Conservation (phyloP, 106 monocot species). For the Xerophyta viscosa region DNA sequence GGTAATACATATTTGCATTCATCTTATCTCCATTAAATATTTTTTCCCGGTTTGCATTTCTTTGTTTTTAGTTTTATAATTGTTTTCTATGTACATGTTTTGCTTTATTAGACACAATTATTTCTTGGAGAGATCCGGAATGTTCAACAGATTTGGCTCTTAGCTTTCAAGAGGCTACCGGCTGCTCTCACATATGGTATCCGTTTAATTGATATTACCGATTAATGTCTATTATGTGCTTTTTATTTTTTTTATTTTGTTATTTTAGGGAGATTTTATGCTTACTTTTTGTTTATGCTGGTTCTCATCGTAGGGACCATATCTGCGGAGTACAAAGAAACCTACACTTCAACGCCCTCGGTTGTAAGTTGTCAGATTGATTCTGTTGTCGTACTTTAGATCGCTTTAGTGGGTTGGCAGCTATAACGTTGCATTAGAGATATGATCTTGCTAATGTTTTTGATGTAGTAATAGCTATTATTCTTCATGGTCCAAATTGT, state of each 20-base stretch:
- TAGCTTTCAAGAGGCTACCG: conserved; percentile 90
- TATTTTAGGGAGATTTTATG: no score
- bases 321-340: conserved; percentile 80
- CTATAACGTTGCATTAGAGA: no score
- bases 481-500: neutral
- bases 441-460: no score
- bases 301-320: conserved; percentile 49
- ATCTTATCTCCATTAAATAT: neutral
- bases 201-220: no score
- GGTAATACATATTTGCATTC: conserved; percentile 31
- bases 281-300: neutral
- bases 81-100: no score
- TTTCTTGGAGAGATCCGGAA: conserved; percentile 88
- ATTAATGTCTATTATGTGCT: neutral
- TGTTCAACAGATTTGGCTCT: conserved; percentile 75
- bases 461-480: neutral
- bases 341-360: conserved; percentile 61
- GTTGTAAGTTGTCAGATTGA: conserved; percentile 34
- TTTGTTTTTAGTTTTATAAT: no score
- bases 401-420: no score
- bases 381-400: neutral
- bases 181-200: conserved; percentile 95
- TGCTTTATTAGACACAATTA: conserved; percentile 62
- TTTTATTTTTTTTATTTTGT: neutral
- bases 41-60: neutral